phyloP scores from a whole-genome alignment of 2,329 filamentous ascomycete species.

The Trichoderma oligosporum region DNA sequence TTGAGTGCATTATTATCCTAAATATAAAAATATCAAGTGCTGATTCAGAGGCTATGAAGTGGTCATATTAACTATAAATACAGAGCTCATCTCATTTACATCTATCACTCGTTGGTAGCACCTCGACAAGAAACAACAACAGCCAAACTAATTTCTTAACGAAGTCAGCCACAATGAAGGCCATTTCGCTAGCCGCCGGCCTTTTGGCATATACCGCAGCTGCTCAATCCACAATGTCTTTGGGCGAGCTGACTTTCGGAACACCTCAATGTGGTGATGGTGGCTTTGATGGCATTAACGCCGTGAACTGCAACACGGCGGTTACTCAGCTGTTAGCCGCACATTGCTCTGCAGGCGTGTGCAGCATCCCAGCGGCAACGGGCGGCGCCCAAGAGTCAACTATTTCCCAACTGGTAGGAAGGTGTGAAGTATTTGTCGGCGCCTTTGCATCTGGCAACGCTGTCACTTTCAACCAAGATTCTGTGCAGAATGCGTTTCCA shows the following conservation, averaged over 20 bases:
- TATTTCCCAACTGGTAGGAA: neutral
- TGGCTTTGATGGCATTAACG: neutral
- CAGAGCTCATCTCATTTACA: too few relatives aligned
- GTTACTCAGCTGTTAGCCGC: neutral
- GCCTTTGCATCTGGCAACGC: conserved; percentile 3
- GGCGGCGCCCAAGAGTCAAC: neutral
- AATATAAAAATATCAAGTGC: too few relatives aligned
- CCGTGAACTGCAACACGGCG: neutral
- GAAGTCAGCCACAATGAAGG: neutral
- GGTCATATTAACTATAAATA: too few relatives aligned
- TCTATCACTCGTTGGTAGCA: too few relatives aligned
- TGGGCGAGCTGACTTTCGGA: neutral
- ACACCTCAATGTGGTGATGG: neutral
- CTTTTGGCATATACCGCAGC: neutral
- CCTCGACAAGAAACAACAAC: too few relatives aligned
- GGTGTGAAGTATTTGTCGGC: neutral
- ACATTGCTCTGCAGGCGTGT: neutral
- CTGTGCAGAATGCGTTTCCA: neutral
- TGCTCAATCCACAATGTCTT: neutral
- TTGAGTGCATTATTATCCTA: too few relatives aligned
- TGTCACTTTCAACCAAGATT: conserved; percentile 4
- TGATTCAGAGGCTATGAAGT: too few relatives aligned
- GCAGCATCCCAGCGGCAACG: neutral
- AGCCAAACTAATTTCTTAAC: neutral
- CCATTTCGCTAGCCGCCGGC: neutral